These are phyloP conservation scores for Teratosphaeriaceae sp. DNA, from an alignment of 2,329 filamentous ascomycete species.

Conservation along the genomic window DNA sequence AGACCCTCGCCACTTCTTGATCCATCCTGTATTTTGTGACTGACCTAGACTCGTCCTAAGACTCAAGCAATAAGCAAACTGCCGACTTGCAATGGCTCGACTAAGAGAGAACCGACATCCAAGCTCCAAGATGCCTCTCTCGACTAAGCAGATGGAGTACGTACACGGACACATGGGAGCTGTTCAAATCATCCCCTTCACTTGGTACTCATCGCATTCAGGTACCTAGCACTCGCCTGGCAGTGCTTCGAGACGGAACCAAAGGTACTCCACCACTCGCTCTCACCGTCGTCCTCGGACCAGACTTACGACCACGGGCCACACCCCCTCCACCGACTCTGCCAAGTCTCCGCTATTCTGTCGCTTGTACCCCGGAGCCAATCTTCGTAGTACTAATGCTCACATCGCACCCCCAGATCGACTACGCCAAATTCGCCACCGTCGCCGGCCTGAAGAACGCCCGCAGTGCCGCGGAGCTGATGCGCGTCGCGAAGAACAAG, in stretches of 20 bases:
- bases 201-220: no score
- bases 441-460: slow-evolving; percentile 22
- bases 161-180: no score
- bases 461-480: slow-evolving; percentile 25
- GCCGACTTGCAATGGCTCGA: neutral
- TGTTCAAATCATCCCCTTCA: no score
- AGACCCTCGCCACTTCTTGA: neutral
- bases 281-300: neutral
- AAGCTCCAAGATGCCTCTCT: slow-evolving; percentile 15
- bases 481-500: slow-evolving; percentile 31
- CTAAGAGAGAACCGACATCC: neutral
- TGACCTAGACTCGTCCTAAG: neutral
- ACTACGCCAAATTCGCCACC: slow-evolving; percentile 27
- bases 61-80: neutral
- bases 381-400: no score
- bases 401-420: slow-evolving; percentile 26
- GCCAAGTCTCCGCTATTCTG: no score
- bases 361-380: no score
- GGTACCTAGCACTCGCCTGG: slow-evolving; percentile 8
- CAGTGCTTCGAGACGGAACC: slow-evolving; percentile 23
- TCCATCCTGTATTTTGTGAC: neutral
- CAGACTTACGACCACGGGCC: no score
- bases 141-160: slow-evolving; percentile 15
- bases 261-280: slow-evolving; percentile 17
- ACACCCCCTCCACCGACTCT: neutral